Evolutionary conservation across 1,139 yeast species (phyloP), one percentile per base, ranked within the genome.

Genomic region (Hyphopichia khmerensis): DNA sequence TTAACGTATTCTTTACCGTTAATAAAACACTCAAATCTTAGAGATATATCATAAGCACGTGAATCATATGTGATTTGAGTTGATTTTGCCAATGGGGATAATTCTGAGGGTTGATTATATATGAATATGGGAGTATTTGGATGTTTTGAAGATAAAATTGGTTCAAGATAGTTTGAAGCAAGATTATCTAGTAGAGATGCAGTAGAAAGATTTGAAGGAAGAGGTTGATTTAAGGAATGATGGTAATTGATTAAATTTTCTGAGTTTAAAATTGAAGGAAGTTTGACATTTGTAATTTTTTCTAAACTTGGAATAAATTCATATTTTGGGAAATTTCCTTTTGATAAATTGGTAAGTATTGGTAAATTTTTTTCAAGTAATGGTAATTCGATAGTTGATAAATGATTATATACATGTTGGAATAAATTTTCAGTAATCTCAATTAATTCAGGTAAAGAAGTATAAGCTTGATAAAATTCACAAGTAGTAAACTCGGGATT

Each of bases 401-500:
- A 52, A 17, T 55, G 56, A 1, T 24, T 15, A 43, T 64, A 57
- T 3, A 87, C 61, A 14, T 51, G 56, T 5, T 55, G 48, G 39
- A 89, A 72, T 46, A 90, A 50, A 1, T 67, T 67, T 55, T 88
- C 87, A 0, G 96, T 84, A 35, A 84, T 56, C 1, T 48, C 47
- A 74, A 89, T 84, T 46, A 91, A 68, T 38, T 87, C 88, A 11
- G 79, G 77, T 39, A 91, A 72, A 40, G 77, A 75, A 4, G 91
- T 84, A 55, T 79, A 90, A 1, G 93, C 79, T 63, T 87, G 88
- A 61, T 93, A 93, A 58, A 91, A 90, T 63, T 93, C 99, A 67
- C 97, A 90, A 11, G 93, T 82, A 14, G 96, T 84, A 58, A 91
- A 93, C 62, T 93, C 99, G 0, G 97, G 97, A 67, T 93, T 93